Conservation (phyloP, 805 yeast genomes). For the Candida xiaguanensis region DNA sequence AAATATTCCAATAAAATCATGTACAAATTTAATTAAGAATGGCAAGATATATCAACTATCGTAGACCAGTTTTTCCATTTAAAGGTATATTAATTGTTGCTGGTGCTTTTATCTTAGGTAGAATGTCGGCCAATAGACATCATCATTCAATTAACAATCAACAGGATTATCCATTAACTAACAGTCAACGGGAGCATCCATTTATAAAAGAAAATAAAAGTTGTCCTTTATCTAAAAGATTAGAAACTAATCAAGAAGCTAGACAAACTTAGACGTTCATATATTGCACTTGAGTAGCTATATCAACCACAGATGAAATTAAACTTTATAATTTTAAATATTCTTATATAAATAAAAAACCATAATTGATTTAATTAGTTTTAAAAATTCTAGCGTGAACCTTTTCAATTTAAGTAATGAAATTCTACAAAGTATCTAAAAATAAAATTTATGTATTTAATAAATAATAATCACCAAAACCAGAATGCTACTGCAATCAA, state of each 20-base stretch:
- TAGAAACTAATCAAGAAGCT: no score
- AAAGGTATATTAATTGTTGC: background rate
- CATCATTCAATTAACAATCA: background rate
- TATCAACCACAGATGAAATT: no score
- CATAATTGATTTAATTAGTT: no score
- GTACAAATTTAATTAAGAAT: background rate
- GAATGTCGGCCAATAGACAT: background rate
- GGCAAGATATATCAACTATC: background rate
- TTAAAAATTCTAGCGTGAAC: no score
- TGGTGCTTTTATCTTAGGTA: conserved; percentile 1
- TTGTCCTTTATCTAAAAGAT: no score
- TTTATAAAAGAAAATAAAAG: no score
- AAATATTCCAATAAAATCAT: background rate
- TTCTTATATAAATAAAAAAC: no score
- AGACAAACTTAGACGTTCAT: no score
- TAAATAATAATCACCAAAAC: conserved; percentile 1
- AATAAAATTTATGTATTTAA: no score
- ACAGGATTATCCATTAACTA: background rate
- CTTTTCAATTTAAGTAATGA: background rate
- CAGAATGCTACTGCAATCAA: conserved; percentile 6
- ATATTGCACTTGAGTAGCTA: no score
- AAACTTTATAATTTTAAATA: no score
- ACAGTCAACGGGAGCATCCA: background rate
- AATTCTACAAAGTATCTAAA: no score
- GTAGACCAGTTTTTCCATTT: background rate